Percentiles rank a stretch among this genome's conserved stretches.
Evolutionary conservation across 2,329 filamentous ascomycete species (phyloP).

Genomic region (Rutstroemia sydowiana): DNA sequence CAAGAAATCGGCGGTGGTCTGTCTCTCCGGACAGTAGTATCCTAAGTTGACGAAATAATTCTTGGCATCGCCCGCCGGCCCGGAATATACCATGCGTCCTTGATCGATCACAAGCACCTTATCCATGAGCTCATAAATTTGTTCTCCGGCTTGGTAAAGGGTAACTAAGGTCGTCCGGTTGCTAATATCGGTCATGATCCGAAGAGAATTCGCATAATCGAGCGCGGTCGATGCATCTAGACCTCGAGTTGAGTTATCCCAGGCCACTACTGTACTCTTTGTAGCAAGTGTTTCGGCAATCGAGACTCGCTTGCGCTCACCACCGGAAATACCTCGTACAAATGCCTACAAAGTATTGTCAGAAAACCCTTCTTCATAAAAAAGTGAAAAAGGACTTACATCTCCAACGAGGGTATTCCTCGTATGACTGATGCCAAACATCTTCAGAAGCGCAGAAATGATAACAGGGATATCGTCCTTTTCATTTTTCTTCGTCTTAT

Average conservation of each 20-base stretch:
- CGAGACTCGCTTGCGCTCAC: conserved; percentile 72
- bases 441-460: conserved; percentile 62
- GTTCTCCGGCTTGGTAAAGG: conserved; percentile 61
- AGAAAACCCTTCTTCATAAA: not conserved
- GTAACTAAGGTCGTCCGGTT: conserved; percentile 64
- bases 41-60: conserved; percentile 60
- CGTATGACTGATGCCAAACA: conserved; percentile 74
- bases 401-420: conserved; percentile 71
- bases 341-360: conserved; percentile 28
- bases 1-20: conserved; percentile 72
- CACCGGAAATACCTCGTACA: conserved; percentile 68
- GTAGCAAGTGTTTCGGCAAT: conserved; percentile 73
- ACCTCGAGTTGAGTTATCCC: conserved; percentile 77
- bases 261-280: conserved; percentile 65
- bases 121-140: conserved; percentile 68
- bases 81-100: conserved; percentile 61
- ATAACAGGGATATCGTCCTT: conserved; percentile 59
- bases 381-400: conserved; percentile 37
- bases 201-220: conserved; percentile 64
- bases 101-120: conserved; percentile 73
- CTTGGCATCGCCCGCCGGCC: conserved; percentile 52
- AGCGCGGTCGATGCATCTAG: conserved; percentile 72
- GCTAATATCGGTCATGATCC: conserved; percentile 69
- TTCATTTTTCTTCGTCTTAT: conserved; percentile 64
- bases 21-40: conserved; percentile 44